Evolutionary conservation across 768 basidiomycete species (phyloP), one percentile per base, ranked within the genome.

Genomic region (Lactarius hengduanensis): DNA sequence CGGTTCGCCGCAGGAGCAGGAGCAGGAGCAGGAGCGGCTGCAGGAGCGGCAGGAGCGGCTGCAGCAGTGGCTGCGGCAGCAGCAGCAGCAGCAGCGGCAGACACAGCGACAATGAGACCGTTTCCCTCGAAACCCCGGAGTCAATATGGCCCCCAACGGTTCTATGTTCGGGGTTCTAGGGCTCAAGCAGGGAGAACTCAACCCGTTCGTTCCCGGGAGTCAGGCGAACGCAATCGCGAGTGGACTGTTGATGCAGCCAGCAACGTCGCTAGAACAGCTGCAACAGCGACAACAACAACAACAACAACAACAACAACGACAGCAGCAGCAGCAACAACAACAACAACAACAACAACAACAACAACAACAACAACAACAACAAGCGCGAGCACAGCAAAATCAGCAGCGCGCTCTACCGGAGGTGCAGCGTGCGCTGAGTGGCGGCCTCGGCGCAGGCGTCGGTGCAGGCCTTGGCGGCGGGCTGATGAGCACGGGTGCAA

Each of bases 141-240:
- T 40, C 22, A 62, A 55, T 32, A 57, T 59, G 40, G 54, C 66
- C 4, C n/a, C 62, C 50, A 43, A 54, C 30, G 40, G 58, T n/a
- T 43, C 57, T 34, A 63, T 56, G 61, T 63, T 63, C 43, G 67
- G 59, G 57, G 64, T 43, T 45, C 64, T 64, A 32, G 57, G 28
- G n/a, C 58, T 60, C 34, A 69, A 69, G 62, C 66, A 67, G 22
- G 66, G 63, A 3, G 69, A 70, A 55, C 59, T 70, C 45, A 70
- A 70, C 36, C 69, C 69, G 0, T 70, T 70, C 54, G 55, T 70
- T 4, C 69, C 69, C 20, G 66, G 66, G n/a, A 64, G 66, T 10
- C 63, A 68, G 34, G 69, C 69, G 30, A 70, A 68, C 36, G 36
- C 62, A 20, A 61, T 68, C 10, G 47, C 62, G 41, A 68, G 63